phyloP scores from a whole-genome alignment of 768 basidiomycete genomes.

The Leccinum rimulosum region DNA sequence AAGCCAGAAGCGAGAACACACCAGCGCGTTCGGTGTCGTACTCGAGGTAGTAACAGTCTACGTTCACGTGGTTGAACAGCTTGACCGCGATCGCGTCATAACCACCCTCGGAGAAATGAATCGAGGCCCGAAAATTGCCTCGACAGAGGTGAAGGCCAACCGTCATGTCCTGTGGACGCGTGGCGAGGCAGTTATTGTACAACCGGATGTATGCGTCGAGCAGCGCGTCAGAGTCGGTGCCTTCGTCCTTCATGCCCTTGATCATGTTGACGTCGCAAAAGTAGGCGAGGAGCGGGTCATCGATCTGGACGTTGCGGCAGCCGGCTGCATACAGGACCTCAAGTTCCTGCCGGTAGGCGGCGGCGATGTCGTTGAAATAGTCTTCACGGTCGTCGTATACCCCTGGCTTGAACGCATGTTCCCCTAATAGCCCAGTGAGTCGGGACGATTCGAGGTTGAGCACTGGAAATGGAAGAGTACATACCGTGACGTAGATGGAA shows the following conservation, averaged over 20 bases:
- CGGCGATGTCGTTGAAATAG: slow-evolving; percentile 49
- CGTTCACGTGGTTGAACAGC: slow-evolving; percentile 44
- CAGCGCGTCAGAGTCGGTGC: slow-evolving; percentile 59
- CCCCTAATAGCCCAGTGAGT: slow-evolving; percentile 11
- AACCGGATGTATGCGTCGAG: slow-evolving; percentile 56
- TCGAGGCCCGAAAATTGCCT: slow-evolving; percentile 31
- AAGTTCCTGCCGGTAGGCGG: slow-evolving; percentile 46
- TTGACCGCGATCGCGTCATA: slow-evolving; percentile 45
- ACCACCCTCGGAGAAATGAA: slow-evolving; percentile 45
- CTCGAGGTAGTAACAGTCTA: slow-evolving; percentile 46
- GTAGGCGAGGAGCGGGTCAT: slow-evolving; percentile 52
- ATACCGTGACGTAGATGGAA: slow-evolving; percentile 67
- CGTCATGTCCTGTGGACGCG: slow-evolving; percentile 38
- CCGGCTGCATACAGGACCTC: slow-evolving; percentile 44
- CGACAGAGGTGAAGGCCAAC: slow-evolving; percentile 45
- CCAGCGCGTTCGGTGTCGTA: slow-evolving; percentile 49
- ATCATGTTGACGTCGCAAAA: slow-evolving; percentile 62
- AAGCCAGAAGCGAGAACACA: slow-evolving; percentile 1
- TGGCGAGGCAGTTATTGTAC: slow-evolving; percentile 38
- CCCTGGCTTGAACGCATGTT: slow-evolving; percentile 20
- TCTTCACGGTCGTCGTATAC: slow-evolving; percentile 32
- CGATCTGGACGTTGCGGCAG: slow-evolving; percentile 43
- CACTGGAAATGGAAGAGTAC: not conserved
- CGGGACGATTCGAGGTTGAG: not conserved
- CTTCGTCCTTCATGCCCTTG: slow-evolving; percentile 55